Conservation (phyloP, 768 basidiomycete species). For the Leucocoprinus leucothites region DNA sequence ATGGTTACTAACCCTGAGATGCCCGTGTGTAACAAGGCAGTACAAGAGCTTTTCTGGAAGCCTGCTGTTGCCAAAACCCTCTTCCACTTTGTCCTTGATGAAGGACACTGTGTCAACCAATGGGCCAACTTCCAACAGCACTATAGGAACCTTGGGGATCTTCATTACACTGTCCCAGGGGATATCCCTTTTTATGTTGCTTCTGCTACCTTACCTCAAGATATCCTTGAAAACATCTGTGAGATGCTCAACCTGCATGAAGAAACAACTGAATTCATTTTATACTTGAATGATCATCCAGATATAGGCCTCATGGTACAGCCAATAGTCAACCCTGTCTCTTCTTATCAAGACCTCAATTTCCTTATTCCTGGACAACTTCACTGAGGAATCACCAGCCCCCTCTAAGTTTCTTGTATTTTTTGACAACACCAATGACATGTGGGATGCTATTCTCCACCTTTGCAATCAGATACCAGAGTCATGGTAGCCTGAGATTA, state of each 20-base stretch:
- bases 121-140: neutral
- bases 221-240: neutral
- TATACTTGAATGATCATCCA: neutral
- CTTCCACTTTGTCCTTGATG: constrained; percentile 28
- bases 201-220: neutral
- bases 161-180: neutral
- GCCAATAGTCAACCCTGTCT: neutral
- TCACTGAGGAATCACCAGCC: neutral
- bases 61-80: neutral
- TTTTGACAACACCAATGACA: neutral
- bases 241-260: neutral
- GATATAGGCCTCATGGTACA: neutral
- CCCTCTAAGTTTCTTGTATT: neutral
- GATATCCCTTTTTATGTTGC: neutral
- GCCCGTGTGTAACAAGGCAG: neutral
- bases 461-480: neutral
- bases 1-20: neutral
- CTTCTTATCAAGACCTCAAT: neutral
- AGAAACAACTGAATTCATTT: neutral
- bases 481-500: neutral
- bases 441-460: neutral
- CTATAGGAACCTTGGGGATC: neutral
- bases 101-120: constrained; percentile 29
- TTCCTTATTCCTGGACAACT: neutral
- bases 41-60: constrained; percentile 1